Conservation (phyloP, 176 grass and related monocot species). For the Zoysia japonica region DNA sequence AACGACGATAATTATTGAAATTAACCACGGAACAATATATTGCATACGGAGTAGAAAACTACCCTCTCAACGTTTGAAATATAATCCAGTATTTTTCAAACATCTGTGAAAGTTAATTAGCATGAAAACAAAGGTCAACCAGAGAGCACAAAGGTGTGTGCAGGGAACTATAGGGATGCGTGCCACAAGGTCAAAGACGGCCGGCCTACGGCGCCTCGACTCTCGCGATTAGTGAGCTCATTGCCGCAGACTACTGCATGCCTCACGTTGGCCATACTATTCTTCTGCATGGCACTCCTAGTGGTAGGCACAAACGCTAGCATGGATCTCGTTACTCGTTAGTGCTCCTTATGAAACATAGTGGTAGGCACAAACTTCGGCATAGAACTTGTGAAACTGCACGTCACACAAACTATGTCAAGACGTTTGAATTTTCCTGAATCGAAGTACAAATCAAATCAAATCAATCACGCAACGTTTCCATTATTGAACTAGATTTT, state of each 20-base stretch:
- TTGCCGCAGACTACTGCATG: not conserved
- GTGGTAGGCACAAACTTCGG: no score
- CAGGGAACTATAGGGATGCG: not conserved
- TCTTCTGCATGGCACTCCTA: no score
- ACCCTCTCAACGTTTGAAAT: not conserved
- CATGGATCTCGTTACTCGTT: no score
- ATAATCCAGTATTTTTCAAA: not conserved
- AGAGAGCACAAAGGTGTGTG: not conserved
- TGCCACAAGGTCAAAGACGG: conserved; percentile 32
- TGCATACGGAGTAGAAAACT: not conserved
- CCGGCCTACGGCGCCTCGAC: not conserved
- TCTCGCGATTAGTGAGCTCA: conserved; percentile 1
- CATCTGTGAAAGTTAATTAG: not conserved
- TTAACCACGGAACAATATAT: no score
- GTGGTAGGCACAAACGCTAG: no score
- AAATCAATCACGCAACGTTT: not conserved
- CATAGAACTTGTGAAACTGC: no score
- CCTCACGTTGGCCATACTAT: not conserved
- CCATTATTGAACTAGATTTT: not conserved
- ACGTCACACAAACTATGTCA: no score
- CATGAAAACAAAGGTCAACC: not conserved
- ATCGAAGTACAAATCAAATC: not conserved
- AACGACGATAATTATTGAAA: no score
- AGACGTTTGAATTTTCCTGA: no score
- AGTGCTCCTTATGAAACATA: no score